phyloP scores from a whole-genome alignment of 192 early-diverging fungal species.

The Dispira parvispora region DNA sequence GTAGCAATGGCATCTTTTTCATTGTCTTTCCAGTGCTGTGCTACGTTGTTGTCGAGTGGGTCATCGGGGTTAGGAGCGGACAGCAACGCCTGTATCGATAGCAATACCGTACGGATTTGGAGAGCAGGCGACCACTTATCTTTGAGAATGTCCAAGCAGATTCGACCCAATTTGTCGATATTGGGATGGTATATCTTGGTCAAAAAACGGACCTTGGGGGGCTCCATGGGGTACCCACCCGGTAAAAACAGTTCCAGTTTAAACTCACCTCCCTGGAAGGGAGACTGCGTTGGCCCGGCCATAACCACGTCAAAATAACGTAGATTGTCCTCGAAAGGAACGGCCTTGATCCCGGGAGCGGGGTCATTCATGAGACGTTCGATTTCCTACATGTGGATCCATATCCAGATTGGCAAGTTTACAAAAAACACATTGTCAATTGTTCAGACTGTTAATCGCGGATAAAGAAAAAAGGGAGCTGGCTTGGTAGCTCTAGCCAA shows the following conservation, averaged over 20 bases:
- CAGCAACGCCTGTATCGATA: constrained; percentile 91
- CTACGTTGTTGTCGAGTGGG: constrained; percentile 95
- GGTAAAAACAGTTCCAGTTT: constrained; percentile 92
- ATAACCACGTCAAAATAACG: constrained; percentile 96
- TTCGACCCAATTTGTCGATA: constrained; percentile 95
- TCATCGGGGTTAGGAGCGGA: constrained; percentile 98
- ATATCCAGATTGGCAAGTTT: too few relatives aligned
- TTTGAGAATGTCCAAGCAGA: constrained; percentile 97
- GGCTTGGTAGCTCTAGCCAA: too few relatives aligned
- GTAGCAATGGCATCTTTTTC: constrained; percentile 80
- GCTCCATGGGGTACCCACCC: constrained; percentile 95
- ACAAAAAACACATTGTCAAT: too few relatives aligned
- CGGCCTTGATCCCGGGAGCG: constrained; percentile 81
- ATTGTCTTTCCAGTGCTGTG: constrained; percentile 97
- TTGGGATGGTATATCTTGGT: constrained; percentile 99
- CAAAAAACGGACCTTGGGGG: constrained; percentile 94
- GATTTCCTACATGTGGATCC: constrained; percentile 54
- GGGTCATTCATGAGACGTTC: constrained; percentile 88
- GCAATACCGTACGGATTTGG: constrained; percentile 93
- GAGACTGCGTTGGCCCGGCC: constrained; percentile 74
- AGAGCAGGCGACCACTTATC: constrained; percentile 99
- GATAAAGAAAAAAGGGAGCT: too few relatives aligned
- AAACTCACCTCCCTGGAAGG: constrained; percentile 92
- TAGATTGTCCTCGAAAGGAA: constrained; percentile 82
- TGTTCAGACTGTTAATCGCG: too few relatives aligned